Percentiles rank a stretch among this genome's conserved stretches.
phyloP scores from a whole-genome alignment of 1,284 basidiomycete genomes.

The Puccinia horiana region DNA sequence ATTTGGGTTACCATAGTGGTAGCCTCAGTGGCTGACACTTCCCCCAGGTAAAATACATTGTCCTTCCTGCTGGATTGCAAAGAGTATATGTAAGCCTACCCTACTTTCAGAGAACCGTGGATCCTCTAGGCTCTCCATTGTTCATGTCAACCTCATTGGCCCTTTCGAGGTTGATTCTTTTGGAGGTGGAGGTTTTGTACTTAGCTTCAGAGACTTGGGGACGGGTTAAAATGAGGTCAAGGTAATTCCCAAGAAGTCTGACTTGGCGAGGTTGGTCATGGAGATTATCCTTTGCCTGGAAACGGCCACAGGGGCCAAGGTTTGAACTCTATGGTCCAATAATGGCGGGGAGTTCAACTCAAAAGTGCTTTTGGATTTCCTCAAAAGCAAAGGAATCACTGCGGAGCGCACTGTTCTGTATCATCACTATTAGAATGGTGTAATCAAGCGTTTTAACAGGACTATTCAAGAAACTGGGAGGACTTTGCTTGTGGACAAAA shows the following conservation, averaged over 20 bases:
- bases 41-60: background rate
- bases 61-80: background rate
- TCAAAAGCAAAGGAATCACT: background rate
- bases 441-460: background rate
- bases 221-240: background rate
- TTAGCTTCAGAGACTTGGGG: background rate
- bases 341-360: background rate
- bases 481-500: background rate
- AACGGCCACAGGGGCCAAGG: background rate
- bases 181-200: background rate
- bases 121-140: background rate
- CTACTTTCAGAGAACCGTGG: background rate
- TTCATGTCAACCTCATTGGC: background rate
- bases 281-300: background rate
- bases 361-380: background rate
- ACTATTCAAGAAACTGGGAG: background rate
- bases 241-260: background rate
- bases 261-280: background rate
- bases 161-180: background rate
- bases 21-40: no score
- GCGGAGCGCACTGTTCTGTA: background rate
- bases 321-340: background rate
- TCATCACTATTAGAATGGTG: conserved; percentile 1
- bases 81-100: background rate
- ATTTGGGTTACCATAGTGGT: no score